phyloP scores from a whole-genome alignment of 2,329 filamentous ascomycete genomes.

The Apiospora aurea region DNA sequence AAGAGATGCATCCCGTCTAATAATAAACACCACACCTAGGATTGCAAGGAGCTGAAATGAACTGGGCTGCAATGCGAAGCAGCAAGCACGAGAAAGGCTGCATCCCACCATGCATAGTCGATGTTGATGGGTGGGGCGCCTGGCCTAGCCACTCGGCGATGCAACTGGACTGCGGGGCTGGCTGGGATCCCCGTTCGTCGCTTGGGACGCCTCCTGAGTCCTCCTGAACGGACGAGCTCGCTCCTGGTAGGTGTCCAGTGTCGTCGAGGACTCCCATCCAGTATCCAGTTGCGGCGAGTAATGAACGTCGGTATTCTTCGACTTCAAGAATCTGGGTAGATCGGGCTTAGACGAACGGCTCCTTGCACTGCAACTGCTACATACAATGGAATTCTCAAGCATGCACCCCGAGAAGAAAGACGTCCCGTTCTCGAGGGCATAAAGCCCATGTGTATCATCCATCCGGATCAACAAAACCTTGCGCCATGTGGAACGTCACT shows the following conservation, averaged over 20 bases:
- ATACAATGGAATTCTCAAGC: neutral
- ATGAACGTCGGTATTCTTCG: neutral
- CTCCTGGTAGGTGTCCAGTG: neutral
- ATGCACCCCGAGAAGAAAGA: neutral
- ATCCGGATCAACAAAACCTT: conserved; percentile 17
- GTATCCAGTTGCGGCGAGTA: neutral
- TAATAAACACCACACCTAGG: neutral
- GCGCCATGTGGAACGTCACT: conserved; percentile 8
- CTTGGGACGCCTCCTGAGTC: conserved; percentile 3
- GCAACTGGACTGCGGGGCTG: conserved; percentile 17
- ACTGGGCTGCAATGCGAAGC: conserved; percentile 9
- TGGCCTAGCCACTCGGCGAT: conserved; percentile 16
- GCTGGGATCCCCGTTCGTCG: conserved; percentile 4
- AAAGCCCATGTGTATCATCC: conserved; percentile 5
- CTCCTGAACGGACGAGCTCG: neutral
- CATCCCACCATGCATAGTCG: conserved; percentile 7
- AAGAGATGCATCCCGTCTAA: neutral
- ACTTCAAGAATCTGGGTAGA: neutral
- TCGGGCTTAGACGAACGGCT: neutral
- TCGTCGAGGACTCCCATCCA: neutral
- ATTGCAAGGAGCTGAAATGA: neutral
- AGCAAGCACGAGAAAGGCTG: conserved; percentile 11
- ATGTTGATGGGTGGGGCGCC: neutral
- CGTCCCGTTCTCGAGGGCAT: neutral
- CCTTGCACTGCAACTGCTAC: neutral